A percentile compares a stretch with the other conserved stretches of the same genome.
These are phyloP conservation scores for Hypholoma sublateritium DNA, from an alignment of 768 basidiomycete species.

Conservation along the genomic window DNA sequence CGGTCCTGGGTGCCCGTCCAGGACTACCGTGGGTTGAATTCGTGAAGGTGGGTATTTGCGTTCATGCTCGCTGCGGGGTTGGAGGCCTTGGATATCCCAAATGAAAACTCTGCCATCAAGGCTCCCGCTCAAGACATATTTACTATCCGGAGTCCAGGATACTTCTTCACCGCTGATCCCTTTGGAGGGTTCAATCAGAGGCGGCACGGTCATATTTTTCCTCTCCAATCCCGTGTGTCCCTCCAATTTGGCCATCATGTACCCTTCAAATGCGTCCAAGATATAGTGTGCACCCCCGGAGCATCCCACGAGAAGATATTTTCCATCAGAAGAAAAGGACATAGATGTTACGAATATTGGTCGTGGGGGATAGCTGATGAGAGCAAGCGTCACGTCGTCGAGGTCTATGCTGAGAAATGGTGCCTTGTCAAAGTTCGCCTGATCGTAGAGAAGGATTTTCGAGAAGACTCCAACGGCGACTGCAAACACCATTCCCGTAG, in stretches of 20 bases:
- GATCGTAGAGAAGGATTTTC: conserved; percentile 84
- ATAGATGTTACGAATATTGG: conserved; percentile 90
- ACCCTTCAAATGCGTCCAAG: conserved; percentile 86
- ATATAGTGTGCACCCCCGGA: conserved; percentile 92
- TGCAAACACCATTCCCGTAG: conserved; percentile 81
- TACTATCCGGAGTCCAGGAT: conserved; percentile 92
- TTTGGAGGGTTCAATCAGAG: conserved; percentile 64
- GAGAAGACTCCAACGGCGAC: conserved; percentile 82
- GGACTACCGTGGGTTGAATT: conserved; percentile 36
- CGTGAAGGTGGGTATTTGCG: conserved; percentile 50
- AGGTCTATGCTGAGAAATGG: conserved; percentile 86
- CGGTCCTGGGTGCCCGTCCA: conserved; percentile 84
- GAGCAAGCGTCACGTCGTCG: conserved; percentile 74
- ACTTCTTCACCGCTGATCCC: conserved; percentile 94
- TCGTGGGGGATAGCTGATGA: conserved; percentile 83
- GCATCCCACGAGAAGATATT: conserved; percentile 89
- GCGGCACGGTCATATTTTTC: conserved; percentile 47
- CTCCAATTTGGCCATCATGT: conserved; percentile 80
- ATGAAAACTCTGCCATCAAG: conserved; percentile 81
- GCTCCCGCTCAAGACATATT: conserved; percentile 83
- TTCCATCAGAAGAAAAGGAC: conserved; percentile 87
- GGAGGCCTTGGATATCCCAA: conserved; percentile 82
- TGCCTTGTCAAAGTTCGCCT: conserved; percentile 84
- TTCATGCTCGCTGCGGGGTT: conserved; percentile 51
- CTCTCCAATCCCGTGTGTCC: conserved; percentile 85